These are phyloP conservation scores for Salvia rosmarinus DNA, from an alignment of 257 asterid genomes.

Conservation along the genomic window DNA sequence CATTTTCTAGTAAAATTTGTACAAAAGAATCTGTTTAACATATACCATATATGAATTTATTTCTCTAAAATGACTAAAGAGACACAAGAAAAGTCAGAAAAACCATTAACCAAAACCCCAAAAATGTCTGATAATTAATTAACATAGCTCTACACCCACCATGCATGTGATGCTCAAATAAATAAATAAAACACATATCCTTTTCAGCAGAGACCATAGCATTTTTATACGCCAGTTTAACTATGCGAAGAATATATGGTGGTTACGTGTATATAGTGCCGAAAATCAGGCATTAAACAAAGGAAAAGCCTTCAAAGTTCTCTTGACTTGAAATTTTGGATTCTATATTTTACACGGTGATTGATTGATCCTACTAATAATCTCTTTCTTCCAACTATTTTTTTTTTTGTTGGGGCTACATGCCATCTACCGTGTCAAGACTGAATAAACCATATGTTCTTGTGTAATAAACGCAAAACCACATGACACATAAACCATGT, in stretches of 20 bases:
- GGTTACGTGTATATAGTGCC: neutral
- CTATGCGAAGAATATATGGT: slow-evolving; percentile 21
- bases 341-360: neutral
- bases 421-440: no score
- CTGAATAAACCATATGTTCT: no score
- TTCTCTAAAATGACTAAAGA: neutral
- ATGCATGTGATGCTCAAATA: slow-evolving; percentile 31
- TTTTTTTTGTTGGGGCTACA: no score
- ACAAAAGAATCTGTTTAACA: neutral
- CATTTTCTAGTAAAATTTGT: neutral
- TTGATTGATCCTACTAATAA: neutral
- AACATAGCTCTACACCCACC: slow-evolving; percentile 27
- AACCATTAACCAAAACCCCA: neutral
- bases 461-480: no score
- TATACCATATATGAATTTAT: neutral
- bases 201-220: neutral
- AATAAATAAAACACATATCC: neutral
- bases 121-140: neutral
- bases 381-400: no score
- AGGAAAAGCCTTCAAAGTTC: neutral
- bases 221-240: neutral
- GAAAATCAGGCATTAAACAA: slow-evolving; percentile 18
- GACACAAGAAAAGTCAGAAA: neutral
- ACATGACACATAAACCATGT: no score
- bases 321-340: neutral